Percentiles rank a stretch among this genome's conserved stretches.
Conservation (phyloP, 768 basidiomycete genomes). For the Suillus subalutaceus region DNA sequence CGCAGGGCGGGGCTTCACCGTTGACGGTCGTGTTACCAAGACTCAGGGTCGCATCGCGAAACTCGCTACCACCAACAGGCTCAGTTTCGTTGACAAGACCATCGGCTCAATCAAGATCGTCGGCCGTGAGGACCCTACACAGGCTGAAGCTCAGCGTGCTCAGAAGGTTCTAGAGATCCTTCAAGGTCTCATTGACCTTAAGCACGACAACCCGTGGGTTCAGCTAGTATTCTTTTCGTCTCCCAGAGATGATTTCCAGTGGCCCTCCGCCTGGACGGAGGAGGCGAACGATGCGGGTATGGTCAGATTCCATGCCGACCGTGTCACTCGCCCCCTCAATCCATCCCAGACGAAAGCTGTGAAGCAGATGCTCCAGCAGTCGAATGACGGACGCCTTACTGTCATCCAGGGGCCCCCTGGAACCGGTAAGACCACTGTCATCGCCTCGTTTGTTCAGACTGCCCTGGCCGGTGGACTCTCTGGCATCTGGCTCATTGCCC, state of each 20-base stretch:
- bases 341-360: slow-evolving; percentile 41
- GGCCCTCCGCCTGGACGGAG: slow-evolving; percentile 39
- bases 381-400: slow-evolving; percentile 39
- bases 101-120: slow-evolving; percentile 46
- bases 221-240: slow-evolving; percentile 35
- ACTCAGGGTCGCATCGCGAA: slow-evolving; percentile 20
- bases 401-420: slow-evolving; percentile 58
- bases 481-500: slow-evolving; percentile 81
- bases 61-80: slow-evolving; percentile 23
- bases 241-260: slow-evolving; percentile 31
- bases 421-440: slow-evolving; percentile 76
- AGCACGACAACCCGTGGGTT: slow-evolving; percentile 41
- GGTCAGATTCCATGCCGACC: slow-evolving; percentile 18
- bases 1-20: slow-evolving; percentile 24
- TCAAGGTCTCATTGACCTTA: slow-evolving; percentile 33
- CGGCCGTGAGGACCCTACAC: slow-evolving; percentile 60
- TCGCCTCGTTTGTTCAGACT: slow-evolving; percentile 60
- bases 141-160: slow-evolving; percentile 51
- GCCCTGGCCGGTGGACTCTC: slow-evolving; percentile 41
- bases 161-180: slow-evolving; percentile 35
- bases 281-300: slow-evolving; percentile 20
- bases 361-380: slow-evolving; percentile 40
- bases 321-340: slow-evolving; percentile 38
- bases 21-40: slow-evolving; percentile 22
- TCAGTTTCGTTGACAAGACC: slow-evolving; percentile 32